Conservation (phyloP, 1,284 basidiomycete genomes). For the Cutaneotrichosporon arboriforme region DNA sequence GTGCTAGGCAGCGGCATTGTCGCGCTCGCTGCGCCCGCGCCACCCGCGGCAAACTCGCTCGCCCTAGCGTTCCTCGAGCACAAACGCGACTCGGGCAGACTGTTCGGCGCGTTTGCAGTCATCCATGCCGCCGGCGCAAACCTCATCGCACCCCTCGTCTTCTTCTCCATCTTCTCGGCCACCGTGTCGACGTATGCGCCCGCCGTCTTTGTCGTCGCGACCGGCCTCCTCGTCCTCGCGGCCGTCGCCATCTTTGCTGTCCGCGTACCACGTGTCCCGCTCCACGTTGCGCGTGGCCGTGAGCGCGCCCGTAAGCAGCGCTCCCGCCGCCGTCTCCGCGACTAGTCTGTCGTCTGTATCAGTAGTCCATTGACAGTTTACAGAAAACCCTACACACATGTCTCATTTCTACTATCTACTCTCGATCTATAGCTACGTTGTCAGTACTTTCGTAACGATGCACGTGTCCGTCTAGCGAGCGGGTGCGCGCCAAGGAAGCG, state of each 20-base stretch:
- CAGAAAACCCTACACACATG: too few relatives aligned
- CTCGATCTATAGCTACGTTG: too few relatives aligned
- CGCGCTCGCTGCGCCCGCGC: constrained; percentile 33
- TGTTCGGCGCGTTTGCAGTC: constrained; percentile 46
- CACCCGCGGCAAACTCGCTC: constrained; percentile 41
- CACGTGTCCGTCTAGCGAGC: too few relatives aligned
- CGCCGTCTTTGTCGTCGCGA: constrained; percentile 38
- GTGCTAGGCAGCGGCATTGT: constrained; percentile 29
- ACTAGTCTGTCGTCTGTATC: too few relatives aligned
- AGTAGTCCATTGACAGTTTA: too few relatives aligned
- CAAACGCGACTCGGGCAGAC: constrained; percentile 36
- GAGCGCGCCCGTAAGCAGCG: too few relatives aligned
- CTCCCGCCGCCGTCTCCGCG: too few relatives aligned
- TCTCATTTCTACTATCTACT: too few relatives aligned
- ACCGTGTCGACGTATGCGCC: constrained; percentile 40
- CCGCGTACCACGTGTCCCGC: not conserved
- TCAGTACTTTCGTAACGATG: too few relatives aligned
- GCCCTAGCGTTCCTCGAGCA: constrained; percentile 41
- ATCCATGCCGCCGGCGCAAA: constrained; percentile 37
- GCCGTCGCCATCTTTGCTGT: not conserved
- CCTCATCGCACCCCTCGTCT: constrained; percentile 40
- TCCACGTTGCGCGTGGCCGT: too few relatives aligned
- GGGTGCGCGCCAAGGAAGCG: too few relatives aligned
- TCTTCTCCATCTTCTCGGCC: constrained; percentile 34
- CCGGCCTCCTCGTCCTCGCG: constrained; percentile 21